Conservation (phyloP, 1,284 basidiomycete species). For the Sanguinoderma infundibulare region DNA sequence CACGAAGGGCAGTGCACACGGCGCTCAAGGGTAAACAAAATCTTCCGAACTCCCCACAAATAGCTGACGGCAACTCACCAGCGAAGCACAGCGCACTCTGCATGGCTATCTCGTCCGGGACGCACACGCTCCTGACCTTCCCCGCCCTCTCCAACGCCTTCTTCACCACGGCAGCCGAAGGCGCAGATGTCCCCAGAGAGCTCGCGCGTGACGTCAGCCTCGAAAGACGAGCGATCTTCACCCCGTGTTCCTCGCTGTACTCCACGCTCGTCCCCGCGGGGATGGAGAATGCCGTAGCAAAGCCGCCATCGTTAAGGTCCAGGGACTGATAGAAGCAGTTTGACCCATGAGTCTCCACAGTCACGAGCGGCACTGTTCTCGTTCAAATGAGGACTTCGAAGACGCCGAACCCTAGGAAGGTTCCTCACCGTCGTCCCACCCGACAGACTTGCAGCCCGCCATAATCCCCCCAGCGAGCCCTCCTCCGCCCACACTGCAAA, state of each 20-base stretch:
- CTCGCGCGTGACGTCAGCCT: conserved; percentile 66
- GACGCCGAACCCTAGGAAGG: neutral
- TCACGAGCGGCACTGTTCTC: conserved; percentile 67
- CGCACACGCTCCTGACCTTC: conserved; percentile 56
- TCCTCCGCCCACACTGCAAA: conserved; percentile 78
- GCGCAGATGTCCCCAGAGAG: conserved; percentile 71
- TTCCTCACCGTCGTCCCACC: conserved; percentile 65
- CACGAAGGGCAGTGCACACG: neutral
- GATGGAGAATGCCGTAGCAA: conserved; percentile 23
- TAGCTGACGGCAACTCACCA: conserved; percentile 42
- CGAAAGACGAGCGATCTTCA: conserved; percentile 59
- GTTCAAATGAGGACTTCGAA: neutral
- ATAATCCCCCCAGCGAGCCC: conserved; percentile 74
- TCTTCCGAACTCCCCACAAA: neutral
- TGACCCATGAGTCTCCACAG: conserved; percentile 70
- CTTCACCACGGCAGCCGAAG: conserved; percentile 60
- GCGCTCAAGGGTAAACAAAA: neutral
- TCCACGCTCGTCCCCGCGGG: conserved; percentile 39
- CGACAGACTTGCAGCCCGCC: conserved; percentile 58
- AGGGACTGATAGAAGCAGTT: conserved; percentile 76
- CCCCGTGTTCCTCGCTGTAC: conserved; percentile 42
- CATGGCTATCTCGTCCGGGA: conserved; percentile 74
- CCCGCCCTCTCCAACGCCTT: conserved; percentile 64
- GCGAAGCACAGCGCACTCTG: conserved; percentile 56
- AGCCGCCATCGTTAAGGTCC: conserved; percentile 53